phyloP scores from a whole-genome alignment of 2,329 filamentous ascomycete species.

The Pseudocercospora fijiensis region DNA sequence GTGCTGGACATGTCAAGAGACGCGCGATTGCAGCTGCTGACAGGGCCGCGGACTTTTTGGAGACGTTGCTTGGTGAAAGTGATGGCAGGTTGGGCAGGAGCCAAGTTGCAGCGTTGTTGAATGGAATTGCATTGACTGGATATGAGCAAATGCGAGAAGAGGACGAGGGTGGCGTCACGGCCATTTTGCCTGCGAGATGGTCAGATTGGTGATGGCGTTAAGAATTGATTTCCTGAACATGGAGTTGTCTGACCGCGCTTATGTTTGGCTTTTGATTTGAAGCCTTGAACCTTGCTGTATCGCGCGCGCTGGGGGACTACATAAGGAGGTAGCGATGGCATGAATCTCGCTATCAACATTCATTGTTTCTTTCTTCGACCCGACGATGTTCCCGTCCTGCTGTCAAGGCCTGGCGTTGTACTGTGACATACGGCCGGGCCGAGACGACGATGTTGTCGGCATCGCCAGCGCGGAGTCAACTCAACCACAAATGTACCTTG shows the following conservation, averaged over 20 bases:
- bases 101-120: slow-evolving; percentile 11
- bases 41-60: slow-evolving; percentile 3
- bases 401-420: not conserved
- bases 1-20: slow-evolving; percentile 9
- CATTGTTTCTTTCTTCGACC: not conserved
- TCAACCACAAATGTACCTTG: not conserved
- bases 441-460: not conserved
- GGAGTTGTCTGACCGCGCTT: not conserved
- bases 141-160: slow-evolving; percentile 13
- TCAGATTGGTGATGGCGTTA: not conserved
- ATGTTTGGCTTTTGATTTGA: not conserved
- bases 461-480: not conserved
- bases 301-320: not conserved
- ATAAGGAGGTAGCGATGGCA: not conserved
- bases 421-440: not conserved
- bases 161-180: not conserved
- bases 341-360: not conserved
- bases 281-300: not conserved
- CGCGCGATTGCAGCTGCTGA: slow-evolving; percentile 5
- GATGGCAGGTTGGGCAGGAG: slow-evolving; percentile 8
- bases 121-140: slow-evolving; percentile 11
- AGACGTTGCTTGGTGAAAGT: slow-evolving; percentile 7
- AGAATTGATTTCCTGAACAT: not conserved
- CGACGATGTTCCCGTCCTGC: not conserved
- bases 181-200: not conserved